Conservation (phyloP, 2,329 filamentous ascomycete genomes). For the Penicillium sp. region DNA sequence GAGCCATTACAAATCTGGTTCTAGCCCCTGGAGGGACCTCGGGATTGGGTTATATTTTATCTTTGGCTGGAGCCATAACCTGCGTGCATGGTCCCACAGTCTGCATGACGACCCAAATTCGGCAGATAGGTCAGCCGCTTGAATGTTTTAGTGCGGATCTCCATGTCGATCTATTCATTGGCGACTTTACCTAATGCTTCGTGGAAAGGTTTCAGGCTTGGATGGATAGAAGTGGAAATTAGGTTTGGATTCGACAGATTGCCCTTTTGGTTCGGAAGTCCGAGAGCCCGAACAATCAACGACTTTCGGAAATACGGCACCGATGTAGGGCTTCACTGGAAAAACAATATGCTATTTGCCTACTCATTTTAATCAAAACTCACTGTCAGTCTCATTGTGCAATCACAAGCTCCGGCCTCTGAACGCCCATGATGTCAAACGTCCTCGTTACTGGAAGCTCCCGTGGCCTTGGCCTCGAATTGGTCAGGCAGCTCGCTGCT, state of each 20-base stretch:
- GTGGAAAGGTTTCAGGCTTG: no score
- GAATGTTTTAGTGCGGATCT: no score
- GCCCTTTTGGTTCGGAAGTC: background rate
- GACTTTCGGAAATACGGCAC: no score
- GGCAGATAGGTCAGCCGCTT: no score
- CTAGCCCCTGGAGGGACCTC: no score
- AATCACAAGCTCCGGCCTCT: background rate
- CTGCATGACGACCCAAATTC: no score
- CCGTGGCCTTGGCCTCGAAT: constrained; percentile 37
- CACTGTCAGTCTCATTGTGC: background rate
- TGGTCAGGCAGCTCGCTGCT: constrained; percentile 30
- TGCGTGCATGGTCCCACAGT: no score
- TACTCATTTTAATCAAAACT: background rate
- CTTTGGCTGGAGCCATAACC: no score
- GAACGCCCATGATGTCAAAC: constrained; percentile 29
- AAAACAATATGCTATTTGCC: background rate
- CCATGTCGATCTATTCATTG: no score
- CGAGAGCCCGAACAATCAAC: background rate
- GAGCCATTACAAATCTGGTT: no score
- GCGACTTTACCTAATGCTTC: no score
- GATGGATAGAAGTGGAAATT: background rate
- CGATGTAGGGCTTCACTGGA: background rate
- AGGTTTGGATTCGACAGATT: background rate
- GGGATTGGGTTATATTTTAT: no score
- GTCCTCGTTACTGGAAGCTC: constrained; percentile 39